These are phyloP conservation scores for Gnaphalium uliginosum DNA, from an alignment of 129 eudicot genomes.

Conservation along the genomic window DNA sequence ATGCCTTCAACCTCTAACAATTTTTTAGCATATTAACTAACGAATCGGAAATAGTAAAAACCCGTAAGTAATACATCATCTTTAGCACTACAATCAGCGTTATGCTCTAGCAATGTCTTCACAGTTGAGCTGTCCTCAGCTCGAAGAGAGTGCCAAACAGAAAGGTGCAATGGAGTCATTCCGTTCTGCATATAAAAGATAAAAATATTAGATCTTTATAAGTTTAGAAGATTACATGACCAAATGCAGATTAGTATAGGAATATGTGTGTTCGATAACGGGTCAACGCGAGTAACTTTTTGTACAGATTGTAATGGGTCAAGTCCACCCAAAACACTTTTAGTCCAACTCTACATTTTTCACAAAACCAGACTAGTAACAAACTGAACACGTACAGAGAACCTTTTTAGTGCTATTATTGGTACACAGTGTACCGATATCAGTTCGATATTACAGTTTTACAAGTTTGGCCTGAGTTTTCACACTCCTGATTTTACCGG, in stretches of 20 bases:
- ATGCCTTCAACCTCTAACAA: background rate
- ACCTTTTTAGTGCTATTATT: background rate
- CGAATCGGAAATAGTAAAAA: background rate
- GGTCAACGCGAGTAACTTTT: background rate
- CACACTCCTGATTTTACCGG: background rate
- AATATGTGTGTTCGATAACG: background rate
- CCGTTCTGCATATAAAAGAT: conserved; percentile 60
- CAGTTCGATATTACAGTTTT: background rate
- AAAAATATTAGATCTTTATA: background rate
- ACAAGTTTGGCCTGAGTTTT: background rate
- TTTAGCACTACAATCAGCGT: conserved; percentile 91
- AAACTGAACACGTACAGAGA: background rate
- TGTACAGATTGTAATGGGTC: background rate
- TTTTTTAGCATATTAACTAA: background rate
- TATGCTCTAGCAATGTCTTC: conserved; percentile 70
- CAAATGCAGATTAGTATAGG: background rate
- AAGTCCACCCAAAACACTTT: background rate
- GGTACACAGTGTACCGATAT: background rate
- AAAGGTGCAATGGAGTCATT: conserved; percentile 92
- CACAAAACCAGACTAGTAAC: background rate
- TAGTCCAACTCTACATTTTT: background rate
- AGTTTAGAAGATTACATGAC: background rate
- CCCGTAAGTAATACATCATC: conserved; percentile 53
- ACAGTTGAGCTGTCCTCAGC: conserved; percentile 81
- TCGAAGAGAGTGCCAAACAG: conserved; percentile 87